Percentiles rank a stretch among this genome's conserved stretches.
Evolutionary conservation across 2,329 filamentous ascomycete species (phyloP).

Genomic region (Aspergillus sp.): DNA sequence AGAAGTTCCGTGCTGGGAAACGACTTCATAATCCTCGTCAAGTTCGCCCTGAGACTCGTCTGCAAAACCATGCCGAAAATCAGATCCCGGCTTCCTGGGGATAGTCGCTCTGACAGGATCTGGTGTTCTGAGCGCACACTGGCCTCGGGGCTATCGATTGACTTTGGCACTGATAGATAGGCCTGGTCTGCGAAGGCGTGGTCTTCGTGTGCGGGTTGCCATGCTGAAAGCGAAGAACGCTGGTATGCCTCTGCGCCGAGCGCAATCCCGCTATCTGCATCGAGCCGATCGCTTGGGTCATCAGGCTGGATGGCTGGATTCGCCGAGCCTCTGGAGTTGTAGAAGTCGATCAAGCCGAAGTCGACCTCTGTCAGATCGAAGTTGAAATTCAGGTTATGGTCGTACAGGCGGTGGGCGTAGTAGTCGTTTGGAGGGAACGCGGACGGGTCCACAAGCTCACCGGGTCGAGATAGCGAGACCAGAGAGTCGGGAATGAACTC

Average conservation of each 20-base stretch:
- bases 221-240: slow-evolving; percentile 29
- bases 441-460: slow-evolving; percentile 21
- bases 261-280: slow-evolving; percentile 24
- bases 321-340: slow-evolving; percentile 20
- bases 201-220: slow-evolving; percentile 26
- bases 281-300: slow-evolving; percentile 9
- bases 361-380: slow-evolving; percentile 30
- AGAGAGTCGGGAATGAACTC: slow-evolving; percentile 30
- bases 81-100: slow-evolving; percentile 53
- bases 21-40: slow-evolving; percentile 52
- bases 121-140: slow-evolving; percentile 17
- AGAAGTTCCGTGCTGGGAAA: slow-evolving; percentile 44
- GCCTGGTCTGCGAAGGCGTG: slow-evolving; percentile 27
- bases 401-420: slow-evolving; percentile 21
- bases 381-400: slow-evolving; percentile 20
- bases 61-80: slow-evolving; percentile 64
- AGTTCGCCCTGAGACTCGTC: slow-evolving; percentile 53
- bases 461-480: slow-evolving; percentile 24
- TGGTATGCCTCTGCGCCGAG: slow-evolving; percentile 30
- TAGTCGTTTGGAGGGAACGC: slow-evolving; percentile 23
- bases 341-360: slow-evolving; percentile 28
- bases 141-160: slow-evolving; percentile 23
- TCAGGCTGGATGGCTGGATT: slow-evolving; percentile 12
- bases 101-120: slow-evolving; percentile 24
- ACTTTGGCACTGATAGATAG: slow-evolving; percentile 26